Evolutionary conservation across 352 stramenopile genomes (phyloP), one percentile per base, ranked within the genome.

Genomic region (Phytopythium montanum): DNA sequence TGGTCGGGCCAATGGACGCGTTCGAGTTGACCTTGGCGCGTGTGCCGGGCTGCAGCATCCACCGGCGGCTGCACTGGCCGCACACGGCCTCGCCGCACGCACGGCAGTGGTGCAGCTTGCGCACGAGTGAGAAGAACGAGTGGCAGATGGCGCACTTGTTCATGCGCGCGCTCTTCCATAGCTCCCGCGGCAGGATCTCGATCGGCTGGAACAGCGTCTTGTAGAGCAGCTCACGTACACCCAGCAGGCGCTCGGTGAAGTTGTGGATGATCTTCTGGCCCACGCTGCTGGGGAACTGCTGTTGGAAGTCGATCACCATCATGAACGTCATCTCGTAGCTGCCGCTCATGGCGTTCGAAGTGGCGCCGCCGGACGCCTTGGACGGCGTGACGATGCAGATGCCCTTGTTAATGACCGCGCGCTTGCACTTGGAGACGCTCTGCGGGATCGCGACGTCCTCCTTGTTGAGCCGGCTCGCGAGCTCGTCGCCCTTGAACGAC

Each of bases 341-440:
- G 13, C 39, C 39, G 36, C 39, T 48, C 34, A 56, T 56, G n/a
- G 29, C 19, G 19, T 12, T 55, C 29, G 41, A n/a, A 33, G n/a
- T 23, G 21, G 4, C 21, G 18, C 31, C n/a, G 1, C 64, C 68
- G 34, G 76, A 69, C n/a, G 68, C 65, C 23, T 58, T 49, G 7
- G 68, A 66, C 1, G 71, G 71, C 12, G 68, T 74, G 33, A 95
- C 85, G 12, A 90, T 51, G 64, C 87, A 92, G 0, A 90, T 69
- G 52, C 81, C 80, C 64, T 93, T 93, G 68, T 88, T 90, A 54
- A 95, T 91, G 46, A 92, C 72, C 2, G 72, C 82, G 39, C 85
- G 83, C 64, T 95, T 93, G 72, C 85, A 95, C 49, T 95, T 95
- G 19, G 82, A 81, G n/a, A 92, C 80, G 57, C 79, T 91, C 16